Evolutionary conservation across 768 basidiomycete genomes (phyloP).

Genomic region (Tephrocybe sp.): DNA sequence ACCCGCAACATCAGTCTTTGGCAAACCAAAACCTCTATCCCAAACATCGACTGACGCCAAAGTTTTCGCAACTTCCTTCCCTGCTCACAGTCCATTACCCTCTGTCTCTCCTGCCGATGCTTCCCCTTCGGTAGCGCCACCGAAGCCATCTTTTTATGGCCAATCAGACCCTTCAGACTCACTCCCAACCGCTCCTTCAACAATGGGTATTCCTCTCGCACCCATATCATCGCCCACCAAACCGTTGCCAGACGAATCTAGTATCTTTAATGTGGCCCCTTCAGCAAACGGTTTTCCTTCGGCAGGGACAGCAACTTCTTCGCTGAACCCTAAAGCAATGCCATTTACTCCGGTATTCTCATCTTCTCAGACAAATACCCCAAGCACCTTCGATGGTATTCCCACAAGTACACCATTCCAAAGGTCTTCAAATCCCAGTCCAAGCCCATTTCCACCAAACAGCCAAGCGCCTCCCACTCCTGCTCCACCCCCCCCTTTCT

Average conservation of each 20-base stretch:
- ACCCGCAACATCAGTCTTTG: constrained; percentile 15
- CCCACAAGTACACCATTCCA: neutral
- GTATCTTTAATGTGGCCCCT: neutral
- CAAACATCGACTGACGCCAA: neutral
- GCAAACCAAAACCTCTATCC: constrained; percentile 16
- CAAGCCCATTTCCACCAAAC: constrained; percentile 10
- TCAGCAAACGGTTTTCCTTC: neutral
- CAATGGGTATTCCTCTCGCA: constrained; percentile 10
- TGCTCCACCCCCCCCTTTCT: constrained; percentile 13
- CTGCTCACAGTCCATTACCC: neutral
- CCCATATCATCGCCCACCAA: neutral
- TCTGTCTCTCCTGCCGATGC: neutral
- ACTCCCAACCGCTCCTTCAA: constrained; percentile 4
- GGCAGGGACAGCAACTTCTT: neutral
- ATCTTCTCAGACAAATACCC: neutral
- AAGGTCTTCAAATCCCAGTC: constrained; percentile 15
- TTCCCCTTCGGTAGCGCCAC: neutral
- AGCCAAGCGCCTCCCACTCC: constrained; percentile 11
- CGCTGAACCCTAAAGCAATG: constrained; percentile 19
- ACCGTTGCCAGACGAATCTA: neutral
- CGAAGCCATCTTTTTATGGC: neutral
- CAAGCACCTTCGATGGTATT: neutral
- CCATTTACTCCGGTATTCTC: constrained; percentile 20
- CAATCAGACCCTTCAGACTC: neutral
- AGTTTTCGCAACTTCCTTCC: constrained; percentile 5